These are phyloP conservation scores for Scenedesmus sp. DNA, from an alignment of 163 green algal genomes.

Conservation along the genomic window DNA sequence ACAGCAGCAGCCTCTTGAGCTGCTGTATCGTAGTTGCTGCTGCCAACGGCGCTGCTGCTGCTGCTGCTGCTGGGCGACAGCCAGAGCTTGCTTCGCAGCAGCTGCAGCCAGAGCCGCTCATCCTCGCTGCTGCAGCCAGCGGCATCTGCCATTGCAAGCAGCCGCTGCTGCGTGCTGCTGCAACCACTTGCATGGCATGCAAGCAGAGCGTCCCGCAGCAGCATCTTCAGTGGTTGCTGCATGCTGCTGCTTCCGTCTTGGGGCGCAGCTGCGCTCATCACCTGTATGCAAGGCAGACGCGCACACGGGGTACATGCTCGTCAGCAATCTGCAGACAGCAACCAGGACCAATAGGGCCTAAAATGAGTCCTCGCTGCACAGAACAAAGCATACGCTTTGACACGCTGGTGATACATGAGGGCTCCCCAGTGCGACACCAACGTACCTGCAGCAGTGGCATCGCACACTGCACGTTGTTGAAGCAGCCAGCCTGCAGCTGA, in stretches of 20 bases:
- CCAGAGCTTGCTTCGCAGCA: constrained; percentile 1
- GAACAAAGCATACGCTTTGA: too few relatives aligned
- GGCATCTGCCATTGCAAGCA: constrained; percentile 19
- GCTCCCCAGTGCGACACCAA: too few relatives aligned
- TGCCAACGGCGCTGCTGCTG: neutral
- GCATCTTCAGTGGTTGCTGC: neutral
- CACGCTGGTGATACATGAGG: too few relatives aligned
- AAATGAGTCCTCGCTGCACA: too few relatives aligned
- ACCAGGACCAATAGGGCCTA: too few relatives aligned
- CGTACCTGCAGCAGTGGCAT: constrained; percentile 20
- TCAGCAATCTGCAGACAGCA: too few relatives aligned
- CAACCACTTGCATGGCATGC: neutral
- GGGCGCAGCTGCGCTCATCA: neutral
- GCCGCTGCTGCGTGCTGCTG: neutral
- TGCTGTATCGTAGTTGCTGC: neutral
- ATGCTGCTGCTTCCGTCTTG: neutral
- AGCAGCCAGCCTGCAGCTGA: neutral
- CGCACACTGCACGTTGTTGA: neutral
- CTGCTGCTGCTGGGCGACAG: neutral
- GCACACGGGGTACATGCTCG: too few relatives aligned
- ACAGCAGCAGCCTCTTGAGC: neutral
- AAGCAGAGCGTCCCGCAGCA: constrained; percentile 25
- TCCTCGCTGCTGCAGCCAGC: neutral
- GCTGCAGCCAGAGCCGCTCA: constrained; percentile 26
- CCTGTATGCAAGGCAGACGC: too few relatives aligned